Percentiles rank a stretch among this genome's conserved stretches.
Evolutionary conservation across 306 rosid genomes (phyloP).

Genomic region (Dalbergia cochinchinensis): DNA sequence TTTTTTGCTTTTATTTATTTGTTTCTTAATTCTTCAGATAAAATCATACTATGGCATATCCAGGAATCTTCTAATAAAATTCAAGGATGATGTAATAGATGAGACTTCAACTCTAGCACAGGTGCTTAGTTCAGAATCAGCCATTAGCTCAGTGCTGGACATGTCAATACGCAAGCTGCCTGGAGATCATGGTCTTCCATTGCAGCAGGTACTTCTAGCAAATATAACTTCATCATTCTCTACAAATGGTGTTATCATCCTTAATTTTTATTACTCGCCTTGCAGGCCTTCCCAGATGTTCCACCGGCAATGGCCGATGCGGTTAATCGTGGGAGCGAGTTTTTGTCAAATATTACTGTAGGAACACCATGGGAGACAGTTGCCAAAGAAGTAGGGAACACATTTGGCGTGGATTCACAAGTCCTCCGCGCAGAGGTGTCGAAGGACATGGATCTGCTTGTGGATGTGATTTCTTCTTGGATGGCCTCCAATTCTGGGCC

Average conservation of each 20-base stretch:
- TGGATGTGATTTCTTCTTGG: conserved; percentile 82
- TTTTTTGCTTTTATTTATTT: conserved; percentile 17
- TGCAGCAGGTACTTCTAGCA: conserved; percentile 78
- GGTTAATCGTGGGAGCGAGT: conserved; percentile 90
- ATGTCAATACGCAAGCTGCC: conserved; percentile 91
- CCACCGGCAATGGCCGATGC: conserved; percentile 98
- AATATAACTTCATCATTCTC: not conserved
- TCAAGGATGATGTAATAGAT: conserved; percentile 86
- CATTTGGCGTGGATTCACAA: conserved; percentile 78
- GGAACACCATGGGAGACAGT: conserved; percentile 97
- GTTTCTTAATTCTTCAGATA: conserved; percentile 64
- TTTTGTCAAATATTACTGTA: conserved; percentile 71
- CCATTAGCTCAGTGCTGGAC: conserved; percentile 91
- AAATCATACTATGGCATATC: conserved; percentile 93
- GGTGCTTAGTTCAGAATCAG: conserved; percentile 88
- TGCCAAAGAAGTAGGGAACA: conserved; percentile 91
- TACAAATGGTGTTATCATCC: not conserved
- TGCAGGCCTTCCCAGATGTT: conserved; percentile 91
- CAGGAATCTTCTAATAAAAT: conserved; percentile 88
- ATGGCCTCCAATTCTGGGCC: conserved; percentile 79
- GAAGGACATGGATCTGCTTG: conserved; percentile 81
- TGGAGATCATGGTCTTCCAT: conserved; percentile 94
- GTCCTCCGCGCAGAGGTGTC: conserved; percentile 73
- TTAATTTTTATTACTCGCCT: conserved; percentile 30
- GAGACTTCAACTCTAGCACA: conserved; percentile 86